Percentiles rank a stretch among this genome's conserved stretches.
Conservation (phyloP, 169 alveolate species). For the Cryptosporidium parvum region DNA sequence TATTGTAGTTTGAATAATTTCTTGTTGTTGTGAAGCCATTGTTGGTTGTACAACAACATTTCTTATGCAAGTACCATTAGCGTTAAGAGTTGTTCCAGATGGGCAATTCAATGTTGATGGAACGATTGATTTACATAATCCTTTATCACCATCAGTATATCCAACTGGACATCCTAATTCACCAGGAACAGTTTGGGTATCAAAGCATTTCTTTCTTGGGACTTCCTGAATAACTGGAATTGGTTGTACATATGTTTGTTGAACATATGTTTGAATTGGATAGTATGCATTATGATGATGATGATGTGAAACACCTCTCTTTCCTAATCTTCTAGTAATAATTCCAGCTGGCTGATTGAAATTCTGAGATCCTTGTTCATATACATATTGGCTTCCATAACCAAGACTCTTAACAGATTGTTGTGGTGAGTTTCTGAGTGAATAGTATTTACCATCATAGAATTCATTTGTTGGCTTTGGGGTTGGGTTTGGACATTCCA, state of each 20-base stretch:
- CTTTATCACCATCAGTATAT: constrained; percentile 55
- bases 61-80: constrained; percentile 47
- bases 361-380: constrained; percentile 11
- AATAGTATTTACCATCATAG: constrained; percentile 54
- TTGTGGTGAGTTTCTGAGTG: constrained; percentile 27
- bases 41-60: constrained; percentile 50
- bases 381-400: constrained; percentile 51
- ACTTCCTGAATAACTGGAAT: constrained; percentile 21
- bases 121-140: constrained; percentile 49
- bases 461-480: constrained; percentile 28
- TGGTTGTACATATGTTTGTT: constrained; percentile 28
- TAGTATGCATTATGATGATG: constrained; percentile 37
- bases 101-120: constrained; percentile 64
- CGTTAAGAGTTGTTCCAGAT: constrained; percentile 27
- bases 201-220: constrained; percentile 56
- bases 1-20: constrained; percentile 30
- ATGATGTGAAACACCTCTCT: constrained; percentile 58
- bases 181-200: constrained; percentile 50
- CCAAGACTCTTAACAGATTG: constrained; percentile 10
- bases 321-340: constrained; percentile 63
- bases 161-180: constrained; percentile 54
- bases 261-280: constrained; percentile 36
- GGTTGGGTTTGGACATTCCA: constrained; percentile 38
- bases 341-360: constrained; percentile 38
- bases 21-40: constrained; percentile 52